A percentile compares a stretch with the other conserved stretches of the same genome.
Conservation (phyloP, 371 early-diverging fungal species). For the Phascolomyces articulosus region DNA sequence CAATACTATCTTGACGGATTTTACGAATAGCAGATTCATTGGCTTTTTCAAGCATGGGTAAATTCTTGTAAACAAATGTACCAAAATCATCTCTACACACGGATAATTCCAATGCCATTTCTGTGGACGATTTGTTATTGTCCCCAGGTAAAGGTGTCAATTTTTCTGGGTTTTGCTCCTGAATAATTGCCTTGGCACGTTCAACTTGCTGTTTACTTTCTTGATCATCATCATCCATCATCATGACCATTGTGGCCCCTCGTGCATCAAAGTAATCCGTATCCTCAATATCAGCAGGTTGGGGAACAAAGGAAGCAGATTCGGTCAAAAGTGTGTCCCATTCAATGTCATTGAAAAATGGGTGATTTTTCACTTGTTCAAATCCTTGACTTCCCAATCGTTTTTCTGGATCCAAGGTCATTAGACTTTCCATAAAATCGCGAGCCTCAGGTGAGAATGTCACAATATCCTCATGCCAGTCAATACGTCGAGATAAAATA, state of each 20-base stretch:
- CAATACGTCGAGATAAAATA: conserved; percentile 74
- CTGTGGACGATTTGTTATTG: background rate
- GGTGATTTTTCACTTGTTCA: conserved; percentile 68
- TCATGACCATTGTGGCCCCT: conserved; percentile 64
- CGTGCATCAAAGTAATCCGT: conserved; percentile 94
- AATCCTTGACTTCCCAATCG: conserved; percentile 76
- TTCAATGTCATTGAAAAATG: conserved; percentile 65
- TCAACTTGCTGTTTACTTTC: conserved; percentile 33
- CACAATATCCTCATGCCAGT: conserved; percentile 70
- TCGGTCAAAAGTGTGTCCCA: conserved; percentile 73
- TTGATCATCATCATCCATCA: conserved; percentile 27
- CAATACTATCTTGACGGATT: conserved; percentile 54
- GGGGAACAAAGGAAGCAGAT: conserved; percentile 86
- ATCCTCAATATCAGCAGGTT: conserved; percentile 77
- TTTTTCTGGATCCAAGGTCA: conserved; percentile 75
- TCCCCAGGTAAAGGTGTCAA: conserved; percentile 7
- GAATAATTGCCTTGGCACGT: conserved; percentile 43
- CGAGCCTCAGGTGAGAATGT: conserved; percentile 82
- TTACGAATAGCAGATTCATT: conserved; percentile 83
- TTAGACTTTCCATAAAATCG: conserved; percentile 84
- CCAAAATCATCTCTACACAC: conserved; percentile 79
- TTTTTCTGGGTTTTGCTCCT: conserved; percentile 41
- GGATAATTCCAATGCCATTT: conserved; percentile 1
- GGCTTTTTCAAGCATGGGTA: conserved; percentile 86
- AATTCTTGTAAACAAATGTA: conserved; percentile 89